Evolutionary conservation across 140 eudicot genomes (phyloP).

Genomic region (Ambrosia hybrid): DNA sequence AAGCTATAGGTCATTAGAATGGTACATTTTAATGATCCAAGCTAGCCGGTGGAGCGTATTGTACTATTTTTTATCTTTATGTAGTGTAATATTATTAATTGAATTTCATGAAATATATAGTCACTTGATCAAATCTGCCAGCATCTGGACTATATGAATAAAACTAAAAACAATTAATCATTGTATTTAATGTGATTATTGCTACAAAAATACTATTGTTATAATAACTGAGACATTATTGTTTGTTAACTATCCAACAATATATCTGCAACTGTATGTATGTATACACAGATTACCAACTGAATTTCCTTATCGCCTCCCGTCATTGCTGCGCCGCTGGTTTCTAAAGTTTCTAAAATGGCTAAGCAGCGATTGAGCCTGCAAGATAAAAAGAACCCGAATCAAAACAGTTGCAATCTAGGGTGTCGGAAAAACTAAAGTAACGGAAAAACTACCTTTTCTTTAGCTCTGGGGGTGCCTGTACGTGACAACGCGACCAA

Average conservation of each 20-base stretch:
- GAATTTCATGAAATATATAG: too few species aligned
- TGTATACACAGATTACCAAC: constrained; percentile 29
- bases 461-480: constrained; percentile 89
- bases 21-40: too few species aligned
- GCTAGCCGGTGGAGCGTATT: too few species aligned
- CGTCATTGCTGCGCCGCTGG: constrained; percentile 77
- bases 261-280: constrained; percentile 47
- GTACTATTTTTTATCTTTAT: too few species aligned
- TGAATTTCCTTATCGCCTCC: constrained; percentile 52
- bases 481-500: constrained; percentile 69
- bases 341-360: constrained; percentile 83
- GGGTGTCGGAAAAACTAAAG: too few species aligned
- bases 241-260: constrained; percentile 13
- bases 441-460: constrained; percentile 50
- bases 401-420: neutral
- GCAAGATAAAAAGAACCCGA: constrained; percentile 26
- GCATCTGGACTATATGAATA: too few species aligned
- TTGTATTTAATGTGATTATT: too few species aligned
- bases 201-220: neutral
- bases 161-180: too few species aligned
- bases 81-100: too few species aligned
- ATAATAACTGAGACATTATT: neutral
- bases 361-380: constrained; percentile 84
- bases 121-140: too few species aligned
- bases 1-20: too few species aligned